Base-by-base conservation (phyloP, 1,284 basidiomycete genomes). In the Heterobasidion irregulare region DNA sequence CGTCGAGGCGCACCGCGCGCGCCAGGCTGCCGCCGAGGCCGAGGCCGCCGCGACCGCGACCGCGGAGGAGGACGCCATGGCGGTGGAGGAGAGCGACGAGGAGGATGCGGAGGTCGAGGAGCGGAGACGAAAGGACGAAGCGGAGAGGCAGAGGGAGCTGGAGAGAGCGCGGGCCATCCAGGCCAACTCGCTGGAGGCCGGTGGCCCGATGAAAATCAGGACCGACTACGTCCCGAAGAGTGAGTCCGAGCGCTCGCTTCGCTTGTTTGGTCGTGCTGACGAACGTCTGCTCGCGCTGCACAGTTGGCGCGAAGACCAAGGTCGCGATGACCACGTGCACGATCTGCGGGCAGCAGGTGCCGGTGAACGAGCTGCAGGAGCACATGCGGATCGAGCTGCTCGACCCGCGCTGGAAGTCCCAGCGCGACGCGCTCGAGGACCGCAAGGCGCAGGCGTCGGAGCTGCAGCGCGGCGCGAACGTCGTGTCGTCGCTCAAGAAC, bases 301-400 rank as follows among this genome's bases (percentile, higher is more conserved):
- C 58, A 91, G 88, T 89, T 52, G 82, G 84, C 57, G 86, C 84
- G 73, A 83, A 84, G 65, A 72, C 68, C 49, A 81, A 84, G 66
- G 77, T 85, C 50, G 78, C 83, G 33, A 84, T 89, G 70, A 92
- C 93, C 2, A 91, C 87, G 18, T 98, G 95, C 74, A 84, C 87
- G 9, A 91, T 98, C 63, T 98, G 96, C 73, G 89, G 90, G 35
- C 94, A 98, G 68, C 87, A 92, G 70, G 91, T 99, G 32, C 86
- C 94, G 33, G 86, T 97, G 62, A 89, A 94, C 72, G 95, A 99
- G 69, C 79, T 99, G 58, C 86, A 94, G 62, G 95, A 99, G 68
- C 97, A 99, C 71, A 96, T 98, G 80, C 91, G 97, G 66, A 98
- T 99, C 70, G 97, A 99, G 70, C 75, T 98, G 52, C 82, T 99